Percentiles rank a stretch among this genome's conserved stretches.
Conservation (phyloP, 2,329 filamentous ascomycete genomes). For the Cercospora zeina region DNA sequence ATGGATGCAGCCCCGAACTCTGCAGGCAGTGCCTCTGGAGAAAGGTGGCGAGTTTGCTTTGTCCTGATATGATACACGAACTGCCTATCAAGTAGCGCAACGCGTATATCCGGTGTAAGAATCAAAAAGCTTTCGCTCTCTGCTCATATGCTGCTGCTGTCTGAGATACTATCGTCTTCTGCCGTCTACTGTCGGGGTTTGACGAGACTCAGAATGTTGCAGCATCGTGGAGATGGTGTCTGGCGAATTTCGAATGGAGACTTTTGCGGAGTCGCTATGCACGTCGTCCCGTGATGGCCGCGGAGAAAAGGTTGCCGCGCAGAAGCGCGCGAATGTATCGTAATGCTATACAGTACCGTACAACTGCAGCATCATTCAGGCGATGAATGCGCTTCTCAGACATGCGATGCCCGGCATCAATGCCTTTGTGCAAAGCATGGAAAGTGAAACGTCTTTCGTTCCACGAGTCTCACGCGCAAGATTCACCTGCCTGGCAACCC, state of each 20-base stretch:
- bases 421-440: background rate
- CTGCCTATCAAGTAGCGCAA: background rate
- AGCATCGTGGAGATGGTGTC: background rate
- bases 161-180: background rate
- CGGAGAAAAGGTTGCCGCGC: too few species aligned
- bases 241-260: background rate
- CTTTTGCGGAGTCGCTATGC: background rate
- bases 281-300: too few species aligned
- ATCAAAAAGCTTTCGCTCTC: too few species aligned
- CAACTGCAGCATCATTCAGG: too few species aligned
- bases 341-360: too few species aligned
- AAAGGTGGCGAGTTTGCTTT: background rate
- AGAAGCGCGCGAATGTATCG: too few species aligned
- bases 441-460: background rate
- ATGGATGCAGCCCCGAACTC: background rate
- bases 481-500: conserved; percentile 12
- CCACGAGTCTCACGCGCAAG: background rate
- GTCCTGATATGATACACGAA: background rate
- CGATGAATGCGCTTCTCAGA: background rate
- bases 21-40: background rate
- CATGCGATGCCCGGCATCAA: background rate
- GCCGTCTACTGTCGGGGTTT: background rate
- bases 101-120: too few species aligned
- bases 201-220: background rate
- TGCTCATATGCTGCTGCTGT: background rate